phyloP scores from a whole-genome alignment of 805 yeast species.

The Saturnispora zaruensis region DNA sequence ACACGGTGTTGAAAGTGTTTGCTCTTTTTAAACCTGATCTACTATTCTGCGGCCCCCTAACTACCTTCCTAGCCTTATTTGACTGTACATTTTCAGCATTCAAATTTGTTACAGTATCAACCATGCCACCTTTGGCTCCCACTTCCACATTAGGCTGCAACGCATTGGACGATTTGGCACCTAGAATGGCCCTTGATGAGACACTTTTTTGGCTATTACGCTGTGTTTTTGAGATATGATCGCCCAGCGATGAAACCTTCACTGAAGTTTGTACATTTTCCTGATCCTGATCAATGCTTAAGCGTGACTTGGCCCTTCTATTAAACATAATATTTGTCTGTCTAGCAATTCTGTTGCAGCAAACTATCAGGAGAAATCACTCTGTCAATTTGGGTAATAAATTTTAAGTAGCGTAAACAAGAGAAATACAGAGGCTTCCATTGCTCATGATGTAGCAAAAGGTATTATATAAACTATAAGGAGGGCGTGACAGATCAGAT shows the following conservation, averaged over 20 bases:
- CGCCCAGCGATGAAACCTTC: background rate
- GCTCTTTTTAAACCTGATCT: background rate
- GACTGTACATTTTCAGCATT: background rate
- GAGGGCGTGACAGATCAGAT: background rate
- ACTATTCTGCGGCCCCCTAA: background rate
- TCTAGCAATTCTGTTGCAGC: background rate
- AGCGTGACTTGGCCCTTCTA: background rate
- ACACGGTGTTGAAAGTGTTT: background rate
- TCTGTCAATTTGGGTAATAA: background rate
- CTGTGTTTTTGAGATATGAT: conserved; percentile 1
- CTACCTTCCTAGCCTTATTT: background rate
- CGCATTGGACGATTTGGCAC: conserved; percentile 1
- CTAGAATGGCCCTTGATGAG: background rate
- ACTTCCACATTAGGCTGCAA: background rate
- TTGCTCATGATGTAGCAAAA: background rate
- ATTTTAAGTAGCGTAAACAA: background rate
- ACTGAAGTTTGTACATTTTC: background rate
- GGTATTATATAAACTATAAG: background rate
- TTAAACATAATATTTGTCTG: background rate
- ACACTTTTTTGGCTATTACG: background rate
- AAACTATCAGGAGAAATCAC: background rate
- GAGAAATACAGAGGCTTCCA: background rate
- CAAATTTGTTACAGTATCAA: background rate
- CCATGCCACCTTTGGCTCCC: background rate
- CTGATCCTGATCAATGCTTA: background rate